Evolutionary conservation across 768 basidiomycete genomes (phyloP).

Genomic region (Boletus coccyginus): DNA sequence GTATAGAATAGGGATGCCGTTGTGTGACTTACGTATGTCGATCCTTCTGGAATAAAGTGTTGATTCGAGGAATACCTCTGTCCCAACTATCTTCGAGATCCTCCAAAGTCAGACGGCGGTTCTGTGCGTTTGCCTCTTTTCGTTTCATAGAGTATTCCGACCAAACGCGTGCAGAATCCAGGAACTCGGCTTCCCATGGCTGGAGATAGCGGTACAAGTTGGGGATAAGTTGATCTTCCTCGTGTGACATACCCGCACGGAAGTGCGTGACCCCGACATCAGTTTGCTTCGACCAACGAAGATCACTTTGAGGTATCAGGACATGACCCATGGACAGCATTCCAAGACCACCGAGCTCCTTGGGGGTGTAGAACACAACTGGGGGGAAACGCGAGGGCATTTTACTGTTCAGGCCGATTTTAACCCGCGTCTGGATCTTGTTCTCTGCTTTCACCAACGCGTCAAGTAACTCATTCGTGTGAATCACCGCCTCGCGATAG

Average conservation of each 20-base stretch:
- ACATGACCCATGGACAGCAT: slow-evolving; percentile 99
- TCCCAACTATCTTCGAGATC: slow-evolving; percentile 99
- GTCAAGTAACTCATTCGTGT: slow-evolving; percentile 95
- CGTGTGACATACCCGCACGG: slow-evolving; percentile 98
- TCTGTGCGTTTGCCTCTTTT: slow-evolving; percentile 99
- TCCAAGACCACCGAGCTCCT: slow-evolving; percentile 97
- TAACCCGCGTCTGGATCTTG: slow-evolving; percentile 99
- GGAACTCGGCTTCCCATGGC: slow-evolving; percentile 97
- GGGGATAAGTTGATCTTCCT: slow-evolving; percentile 93
- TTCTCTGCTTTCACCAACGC: slow-evolving; percentile 98
- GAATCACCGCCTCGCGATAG: slow-evolving; percentile 96
- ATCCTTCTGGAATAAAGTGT: slow-evolving; percentile 98
- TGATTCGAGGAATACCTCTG: slow-evolving; percentile 97
- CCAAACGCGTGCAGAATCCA: slow-evolving; percentile 99
- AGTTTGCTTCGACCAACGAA: slow-evolving; percentile 98
- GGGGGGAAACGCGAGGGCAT: slow-evolving; percentile 99
- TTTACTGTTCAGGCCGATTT: slow-evolving; percentile 98
- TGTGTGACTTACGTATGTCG: slow-evolving; percentile 69
- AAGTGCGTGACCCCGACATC: slow-evolving; percentile 98
- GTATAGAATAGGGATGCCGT: neutral
- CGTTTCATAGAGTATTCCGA: slow-evolving; percentile 99
- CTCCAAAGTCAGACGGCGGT: slow-evolving; percentile 93
- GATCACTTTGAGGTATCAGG: slow-evolving; percentile 94
- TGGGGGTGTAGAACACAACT: slow-evolving; percentile 93
- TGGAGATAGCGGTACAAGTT: slow-evolving; percentile 96